phyloP scores from a whole-genome alignment of 495 filamentous ascomycete species.

The Penicillium steckii region DNA sequence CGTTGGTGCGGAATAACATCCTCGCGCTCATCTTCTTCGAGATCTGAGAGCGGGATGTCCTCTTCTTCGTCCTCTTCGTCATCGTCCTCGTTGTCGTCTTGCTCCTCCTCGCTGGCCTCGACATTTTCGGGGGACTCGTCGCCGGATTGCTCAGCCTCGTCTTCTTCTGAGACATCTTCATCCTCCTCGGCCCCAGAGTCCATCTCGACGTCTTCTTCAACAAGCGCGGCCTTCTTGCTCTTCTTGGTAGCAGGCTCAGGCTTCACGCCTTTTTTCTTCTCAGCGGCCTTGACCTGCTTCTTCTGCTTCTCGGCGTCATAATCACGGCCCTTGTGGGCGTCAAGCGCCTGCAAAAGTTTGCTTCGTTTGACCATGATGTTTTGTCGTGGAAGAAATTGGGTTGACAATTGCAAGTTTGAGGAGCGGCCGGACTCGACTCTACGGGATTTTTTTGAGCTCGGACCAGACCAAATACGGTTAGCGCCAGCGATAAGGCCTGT shows the following conservation, averaged over 20 bases:
- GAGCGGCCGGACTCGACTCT: conserved; percentile 19
- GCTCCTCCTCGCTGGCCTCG: conserved; percentile 37
- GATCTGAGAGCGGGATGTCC: conserved; percentile 82
- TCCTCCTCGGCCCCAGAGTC: conserved; percentile 23
- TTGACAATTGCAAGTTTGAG: conserved; percentile 16
- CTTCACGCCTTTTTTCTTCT: conserved; percentile 53
- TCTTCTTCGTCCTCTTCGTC: conserved; percentile 48
- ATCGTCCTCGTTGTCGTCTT: conserved; percentile 37
- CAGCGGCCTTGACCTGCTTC: conserved; percentile 53
- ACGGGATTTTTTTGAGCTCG: conserved; percentile 45
- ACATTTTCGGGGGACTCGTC: conserved; percentile 36
- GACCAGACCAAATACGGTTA: conserved; percentile 29
- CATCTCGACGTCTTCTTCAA: conserved; percentile 22
- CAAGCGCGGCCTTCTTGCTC: conserved; percentile 31
- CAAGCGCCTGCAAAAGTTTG: conserved; percentile 64
- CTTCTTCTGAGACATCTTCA: conserved; percentile 26
- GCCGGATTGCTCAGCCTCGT: conserved; percentile 22
- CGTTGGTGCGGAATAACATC: conserved; percentile 87
- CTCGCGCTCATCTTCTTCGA: conserved; percentile 77
- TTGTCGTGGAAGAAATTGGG: conserved; percentile 8
- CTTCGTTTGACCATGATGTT: conserved; percentile 60
- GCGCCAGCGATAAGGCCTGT: conserved; percentile 22
- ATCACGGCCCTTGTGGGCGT: conserved; percentile 65
- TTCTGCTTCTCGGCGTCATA: conserved; percentile 67
- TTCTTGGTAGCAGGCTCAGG: conserved; percentile 30